Percentiles rank a stretch among this genome's conserved stretches.
phyloP scores from a whole-genome alignment of 352 stramenopile genomes.

The Phytophthora constricta region DNA sequence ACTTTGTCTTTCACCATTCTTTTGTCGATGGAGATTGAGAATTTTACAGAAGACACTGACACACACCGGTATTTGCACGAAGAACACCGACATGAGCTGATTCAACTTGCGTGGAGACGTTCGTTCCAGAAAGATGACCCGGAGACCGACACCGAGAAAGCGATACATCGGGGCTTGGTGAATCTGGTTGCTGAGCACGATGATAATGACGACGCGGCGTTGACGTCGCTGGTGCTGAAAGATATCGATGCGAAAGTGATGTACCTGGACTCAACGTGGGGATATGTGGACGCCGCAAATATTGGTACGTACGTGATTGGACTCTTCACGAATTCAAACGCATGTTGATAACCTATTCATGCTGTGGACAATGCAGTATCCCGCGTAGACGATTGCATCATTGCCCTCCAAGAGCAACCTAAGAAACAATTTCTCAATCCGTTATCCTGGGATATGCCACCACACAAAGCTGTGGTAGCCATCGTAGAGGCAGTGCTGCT shows the following conservation, averaged over 20 bases:
- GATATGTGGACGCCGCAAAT: constrained; percentile 59
- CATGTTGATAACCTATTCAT: not conserved
- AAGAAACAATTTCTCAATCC: constrained; percentile 73
- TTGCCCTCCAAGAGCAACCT: constrained; percentile 58
- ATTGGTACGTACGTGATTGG: constrained; percentile 44
- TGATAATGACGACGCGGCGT: constrained; percentile 11
- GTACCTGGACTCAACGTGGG: constrained; percentile 55
- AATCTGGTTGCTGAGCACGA: constrained; percentile 25
- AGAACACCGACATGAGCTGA: constrained; percentile 6
- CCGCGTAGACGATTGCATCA: constrained; percentile 62
- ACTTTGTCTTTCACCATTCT: not conserved
- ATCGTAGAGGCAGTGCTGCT: constrained; percentile 62
- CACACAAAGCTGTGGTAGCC: constrained; percentile 49
- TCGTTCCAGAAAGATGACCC: constrained; percentile 24
- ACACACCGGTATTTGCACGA: not conserved
- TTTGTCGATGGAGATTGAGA: constrained; percentile 18
- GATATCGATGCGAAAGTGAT: constrained; percentile 48
- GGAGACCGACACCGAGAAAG: constrained; percentile 26
- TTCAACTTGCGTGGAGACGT: constrained; percentile 22
- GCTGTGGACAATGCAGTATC: constrained; percentile 47
- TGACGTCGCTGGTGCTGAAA: constrained; percentile 18
- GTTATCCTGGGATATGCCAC: constrained; percentile 63
- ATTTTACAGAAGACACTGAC: constrained; percentile 3
- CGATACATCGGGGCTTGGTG: constrained; percentile 24
- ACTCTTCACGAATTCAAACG: not conserved